Evolutionary conservation across 495 filamentous ascomycete species (phyloP).

Genomic region (Penicillium soppii): DNA sequence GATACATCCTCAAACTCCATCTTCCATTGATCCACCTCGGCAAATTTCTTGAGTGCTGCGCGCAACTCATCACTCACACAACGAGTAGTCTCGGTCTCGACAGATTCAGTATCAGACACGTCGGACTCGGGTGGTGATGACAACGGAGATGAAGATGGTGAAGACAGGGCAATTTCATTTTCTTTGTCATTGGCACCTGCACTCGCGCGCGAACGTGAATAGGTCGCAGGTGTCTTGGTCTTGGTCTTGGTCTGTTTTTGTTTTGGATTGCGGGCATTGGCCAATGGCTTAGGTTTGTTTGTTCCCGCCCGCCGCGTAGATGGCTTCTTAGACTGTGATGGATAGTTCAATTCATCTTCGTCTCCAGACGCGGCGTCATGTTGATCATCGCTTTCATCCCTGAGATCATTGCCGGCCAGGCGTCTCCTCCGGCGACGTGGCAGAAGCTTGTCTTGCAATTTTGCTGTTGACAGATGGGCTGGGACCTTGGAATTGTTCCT

Average conservation of each 20-base stretch:
- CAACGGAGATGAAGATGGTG: conserved; percentile 38
- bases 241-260: conserved; percentile 7
- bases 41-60: conserved; percentile 54
- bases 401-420: conserved; percentile 11
- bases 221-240: neutral
- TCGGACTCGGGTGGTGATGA: conserved; percentile 41
- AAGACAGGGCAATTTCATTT: conserved; percentile 30
- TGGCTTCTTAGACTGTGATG: conserved; percentile 19
- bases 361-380: conserved; percentile 30
- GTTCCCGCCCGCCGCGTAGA: conserved; percentile 16
- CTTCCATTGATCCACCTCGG: conserved; percentile 68
- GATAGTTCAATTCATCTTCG: conserved; percentile 40
- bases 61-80: conserved; percentile 39
- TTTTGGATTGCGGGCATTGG: conserved; percentile 14
- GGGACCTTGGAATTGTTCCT: conserved; percentile 32
- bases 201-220: conserved; percentile 13
- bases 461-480: conserved; percentile 43
- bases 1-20: conserved; percentile 69
- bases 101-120: conserved; percentile 26
- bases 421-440: conserved; percentile 37
- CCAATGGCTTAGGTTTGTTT: conserved; percentile 18
- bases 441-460: conserved; percentile 47
- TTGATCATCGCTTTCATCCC: conserved; percentile 39
- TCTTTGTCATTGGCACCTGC: conserved; percentile 30
- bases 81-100: conserved; percentile 13